A percentile compares a stretch with the other conserved stretches of the same genome.
These are phyloP conservation scores for Chlorella sp. DNA, from an alignment of 139 green algal species.

Conservation along the genomic window DNA sequence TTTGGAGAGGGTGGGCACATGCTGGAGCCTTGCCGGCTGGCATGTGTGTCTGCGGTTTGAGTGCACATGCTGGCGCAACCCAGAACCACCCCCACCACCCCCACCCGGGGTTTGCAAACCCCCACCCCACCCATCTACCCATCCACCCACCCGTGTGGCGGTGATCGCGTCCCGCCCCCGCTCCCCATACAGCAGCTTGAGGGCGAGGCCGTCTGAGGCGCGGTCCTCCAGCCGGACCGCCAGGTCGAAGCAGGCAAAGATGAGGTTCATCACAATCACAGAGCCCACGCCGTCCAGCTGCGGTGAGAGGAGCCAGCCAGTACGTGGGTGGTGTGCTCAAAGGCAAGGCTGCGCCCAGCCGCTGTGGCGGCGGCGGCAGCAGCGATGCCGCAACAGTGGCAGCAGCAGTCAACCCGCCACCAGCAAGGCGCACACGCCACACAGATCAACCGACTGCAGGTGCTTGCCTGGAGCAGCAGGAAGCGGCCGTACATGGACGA, in stretches of 20 bases:
- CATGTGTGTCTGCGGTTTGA: too few relatives aligned
- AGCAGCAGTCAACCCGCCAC: not conserved
- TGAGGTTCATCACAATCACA: conserved; percentile 36
- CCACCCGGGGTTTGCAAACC: too few relatives aligned
- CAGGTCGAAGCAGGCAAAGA: conserved; percentile 31
- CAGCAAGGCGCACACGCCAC: not conserved
- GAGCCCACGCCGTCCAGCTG: conserved; percentile 31
- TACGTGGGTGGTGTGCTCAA: too few relatives aligned
- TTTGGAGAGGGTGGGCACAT: too few relatives aligned
- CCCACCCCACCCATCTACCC: too few relatives aligned
- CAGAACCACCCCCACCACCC: too few relatives aligned
- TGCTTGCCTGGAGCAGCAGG: conserved; percentile 51
- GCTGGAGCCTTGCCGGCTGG: too few relatives aligned
- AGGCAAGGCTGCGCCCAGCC: too few relatives aligned
- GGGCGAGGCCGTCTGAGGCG: conserved; percentile 3
- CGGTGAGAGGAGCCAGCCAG: too few relatives aligned
- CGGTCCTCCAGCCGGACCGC: conserved; percentile 9
- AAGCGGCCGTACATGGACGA: conserved; percentile 53
- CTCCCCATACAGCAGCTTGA: conserved; percentile 43
- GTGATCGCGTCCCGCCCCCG: conserved; percentile 35
- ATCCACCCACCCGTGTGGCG: conserved; percentile 13
- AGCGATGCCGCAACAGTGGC: not conserved
- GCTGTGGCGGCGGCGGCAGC: too few relatives aligned
- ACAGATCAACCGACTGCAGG: conserved; percentile 6
- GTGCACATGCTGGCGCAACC: too few relatives aligned